A percentile compares a stretch with the other conserved stretches of the same genome.
Evolutionary conservation across 1,139 yeast species (phyloP).

Genomic region (Chernovozyma sophiae-reginae): DNA sequence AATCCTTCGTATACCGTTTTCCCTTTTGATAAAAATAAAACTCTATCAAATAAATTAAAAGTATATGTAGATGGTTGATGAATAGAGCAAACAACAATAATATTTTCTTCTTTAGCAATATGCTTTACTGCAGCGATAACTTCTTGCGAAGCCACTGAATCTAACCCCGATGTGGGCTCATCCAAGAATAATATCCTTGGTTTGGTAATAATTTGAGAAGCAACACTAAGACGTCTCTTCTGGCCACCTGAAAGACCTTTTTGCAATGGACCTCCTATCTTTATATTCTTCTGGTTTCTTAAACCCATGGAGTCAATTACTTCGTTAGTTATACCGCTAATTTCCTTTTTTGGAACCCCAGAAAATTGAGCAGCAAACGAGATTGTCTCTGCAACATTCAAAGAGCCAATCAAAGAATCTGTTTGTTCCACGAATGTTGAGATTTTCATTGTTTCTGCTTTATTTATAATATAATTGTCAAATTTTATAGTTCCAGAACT

Average conservation of each 20-base stretch:
- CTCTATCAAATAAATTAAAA: slow-evolving; percentile 59
- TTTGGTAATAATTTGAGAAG: slow-evolving; percentile 65
- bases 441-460: slow-evolving; percentile 21
- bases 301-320: slow-evolving; percentile 66
- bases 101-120: slow-evolving; percentile 58
- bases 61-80: slow-evolving; percentile 79
- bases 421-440: slow-evolving; percentile 76
- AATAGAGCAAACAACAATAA: slow-evolving; percentile 72
- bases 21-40: slow-evolving; percentile 53
- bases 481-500: slow-evolving; percentile 34
- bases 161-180: slow-evolving; percentile 29
- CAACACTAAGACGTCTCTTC: slow-evolving; percentile 75
- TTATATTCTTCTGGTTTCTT: slow-evolving; percentile 69
- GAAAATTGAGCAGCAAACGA: slow-evolving; percentile 60
- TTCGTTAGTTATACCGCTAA: slow-evolving; percentile 40
- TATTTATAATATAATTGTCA: slow-evolving; percentile 11
- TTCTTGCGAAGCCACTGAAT: slow-evolving; percentile 74
- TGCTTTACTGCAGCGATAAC: slow-evolving; percentile 70
- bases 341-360: slow-evolving; percentile 43
- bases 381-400: slow-evolving; percentile 76
- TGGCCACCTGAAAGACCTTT: slow-evolving; percentile 89
- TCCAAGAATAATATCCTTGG: slow-evolving; percentile 72
- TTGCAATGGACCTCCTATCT: slow-evolving; percentile 66
- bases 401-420: slow-evolving; percentile 62
- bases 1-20: neutral